Evolutionary conservation across 148 eudicot genomes (phyloP), one percentile per base, ranked within the genome.

Genomic region (Linanthus parryae): DNA sequence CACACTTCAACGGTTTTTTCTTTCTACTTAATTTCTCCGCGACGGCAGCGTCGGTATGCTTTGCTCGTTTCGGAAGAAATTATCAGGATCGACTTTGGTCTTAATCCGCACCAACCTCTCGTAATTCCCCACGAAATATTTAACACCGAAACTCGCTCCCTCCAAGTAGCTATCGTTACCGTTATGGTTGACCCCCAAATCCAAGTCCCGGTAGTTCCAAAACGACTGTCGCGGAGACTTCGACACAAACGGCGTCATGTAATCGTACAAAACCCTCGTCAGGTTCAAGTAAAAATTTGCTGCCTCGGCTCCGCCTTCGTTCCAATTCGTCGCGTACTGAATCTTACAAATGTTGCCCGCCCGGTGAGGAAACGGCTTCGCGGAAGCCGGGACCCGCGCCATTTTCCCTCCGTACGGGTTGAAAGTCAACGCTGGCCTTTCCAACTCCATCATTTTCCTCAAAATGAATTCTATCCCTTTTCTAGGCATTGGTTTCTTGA

Each of bases 141-240:
- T 69, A 1, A 60, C 6, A 23, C 74, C 74, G 44, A 57, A 65
- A 45, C 4, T 23, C 20, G 52, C 50, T 45, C 30, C 52, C 34
- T 57, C 31, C 8, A 40, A 43, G 14, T 46, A 50, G 3, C 49
- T 52, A 8, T 15, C 22, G 6, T 46, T 19, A 1, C 57, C 61
- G 17, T 65, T 33, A 24, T 62, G 44, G 50, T 64, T 73, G 24
- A 64, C 39, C 5, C 79, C 79, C 18, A 59, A 41, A 25, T 73
- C 78, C 27, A 68, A 66, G 52, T 73, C 73, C 19, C 73, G 64
- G 49, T 73, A 73, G 43, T 69, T 73, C 12, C 59, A 45, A 57
- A 54, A 73, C 8, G 79, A 64, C 12, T 48, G 56, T 20, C 74
- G 68, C 13, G 79, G 71, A 41, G 55, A 30, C 45, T 47, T 59